phyloP scores from a whole-genome alignment of 305 asterid species.

The Withania somnifera region DNA sequence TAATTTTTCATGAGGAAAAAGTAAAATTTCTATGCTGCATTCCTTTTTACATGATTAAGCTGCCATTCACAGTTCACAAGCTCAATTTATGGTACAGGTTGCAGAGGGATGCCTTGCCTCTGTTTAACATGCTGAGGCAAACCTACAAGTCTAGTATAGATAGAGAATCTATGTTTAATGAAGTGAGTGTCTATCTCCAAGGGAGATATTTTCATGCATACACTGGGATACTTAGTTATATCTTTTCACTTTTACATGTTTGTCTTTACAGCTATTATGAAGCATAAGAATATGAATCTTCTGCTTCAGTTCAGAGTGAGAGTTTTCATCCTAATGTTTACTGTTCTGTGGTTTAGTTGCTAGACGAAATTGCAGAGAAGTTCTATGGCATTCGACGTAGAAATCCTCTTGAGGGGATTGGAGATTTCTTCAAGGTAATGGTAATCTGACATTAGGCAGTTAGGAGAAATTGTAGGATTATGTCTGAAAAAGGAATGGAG shows the following conservation, averaged over 20 bases:
- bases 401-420: conserved; percentile 84
- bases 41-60: neutral
- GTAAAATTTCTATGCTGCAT: neutral
- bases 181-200: conserved; percentile 35
- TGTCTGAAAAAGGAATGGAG: neutral
- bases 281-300: neutral
- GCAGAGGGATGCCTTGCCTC: conserved; percentile 88
- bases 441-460: neutral
- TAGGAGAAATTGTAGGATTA: neutral
- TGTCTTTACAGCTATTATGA: neutral
- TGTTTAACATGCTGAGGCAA: conserved; percentile 74
- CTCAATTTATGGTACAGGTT: conserved; percentile 35
- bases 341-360: conserved; percentile 39
- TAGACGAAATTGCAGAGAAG: conserved; percentile 76
- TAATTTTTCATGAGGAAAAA: neutral
- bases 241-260: neutral
- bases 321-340: neutral
- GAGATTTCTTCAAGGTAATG: conserved; percentile 87
- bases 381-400: conserved; percentile 74
- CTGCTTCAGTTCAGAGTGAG: neutral
- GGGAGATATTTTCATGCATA: neutral
- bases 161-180: conserved; percentile 58
- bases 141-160: conserved; percentile 54
- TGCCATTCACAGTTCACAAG: neutral
- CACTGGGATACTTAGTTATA: neutral